Conservation (phyloP, 2,329 filamentous ascomycete genomes). For the Exophiala alcalophila region DNA sequence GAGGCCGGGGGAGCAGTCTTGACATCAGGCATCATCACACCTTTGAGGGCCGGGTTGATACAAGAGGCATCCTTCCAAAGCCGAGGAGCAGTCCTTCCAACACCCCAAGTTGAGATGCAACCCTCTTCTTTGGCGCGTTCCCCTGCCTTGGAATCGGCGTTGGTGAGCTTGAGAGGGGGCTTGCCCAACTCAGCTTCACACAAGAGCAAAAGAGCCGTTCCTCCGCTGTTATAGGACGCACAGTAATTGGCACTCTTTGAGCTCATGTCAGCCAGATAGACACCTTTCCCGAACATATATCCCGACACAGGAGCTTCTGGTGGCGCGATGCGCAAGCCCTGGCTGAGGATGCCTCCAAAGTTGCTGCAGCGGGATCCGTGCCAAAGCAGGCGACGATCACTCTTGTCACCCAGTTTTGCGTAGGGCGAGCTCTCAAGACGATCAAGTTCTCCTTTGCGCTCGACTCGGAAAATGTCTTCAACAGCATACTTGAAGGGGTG, state of each 20-base stretch:
- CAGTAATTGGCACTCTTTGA: conserved; percentile 83
- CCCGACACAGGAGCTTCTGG: conserved; percentile 70
- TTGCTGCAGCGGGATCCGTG: conserved; percentile 82
- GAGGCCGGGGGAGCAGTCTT: conserved; percentile 13
- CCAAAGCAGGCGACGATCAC: conserved; percentile 75
- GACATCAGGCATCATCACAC: conserved; percentile 59
- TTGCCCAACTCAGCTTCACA: conserved; percentile 80
- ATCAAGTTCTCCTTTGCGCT: conserved; percentile 67
- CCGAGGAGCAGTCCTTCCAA: conserved; percentile 61
- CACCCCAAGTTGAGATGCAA: conserved; percentile 67
- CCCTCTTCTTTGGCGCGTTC: conserved; percentile 59
- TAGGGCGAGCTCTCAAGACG: conserved; percentile 62
- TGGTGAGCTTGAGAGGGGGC: conserved; percentile 64
- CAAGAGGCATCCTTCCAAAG: conserved; percentile 73
- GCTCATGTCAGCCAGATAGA: conserved; percentile 82
- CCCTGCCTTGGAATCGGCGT: conserved; percentile 61
- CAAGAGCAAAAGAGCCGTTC: conserved; percentile 71
- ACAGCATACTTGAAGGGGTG: conserved; percentile 57
- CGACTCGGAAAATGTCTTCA: conserved; percentile 77
- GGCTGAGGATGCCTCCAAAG: conserved; percentile 80
- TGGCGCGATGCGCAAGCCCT: conserved; percentile 86
- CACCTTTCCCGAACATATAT: conserved; percentile 88
- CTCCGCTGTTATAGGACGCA: conserved; percentile 57
- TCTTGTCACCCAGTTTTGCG: conserved; percentile 50
- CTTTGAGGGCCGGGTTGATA: conserved; percentile 63